Percentiles rank a stretch among this genome's conserved stretches.
Conservation (phyloP, 1,284 basidiomycete species). For the Trichosporon sp. region DNA sequence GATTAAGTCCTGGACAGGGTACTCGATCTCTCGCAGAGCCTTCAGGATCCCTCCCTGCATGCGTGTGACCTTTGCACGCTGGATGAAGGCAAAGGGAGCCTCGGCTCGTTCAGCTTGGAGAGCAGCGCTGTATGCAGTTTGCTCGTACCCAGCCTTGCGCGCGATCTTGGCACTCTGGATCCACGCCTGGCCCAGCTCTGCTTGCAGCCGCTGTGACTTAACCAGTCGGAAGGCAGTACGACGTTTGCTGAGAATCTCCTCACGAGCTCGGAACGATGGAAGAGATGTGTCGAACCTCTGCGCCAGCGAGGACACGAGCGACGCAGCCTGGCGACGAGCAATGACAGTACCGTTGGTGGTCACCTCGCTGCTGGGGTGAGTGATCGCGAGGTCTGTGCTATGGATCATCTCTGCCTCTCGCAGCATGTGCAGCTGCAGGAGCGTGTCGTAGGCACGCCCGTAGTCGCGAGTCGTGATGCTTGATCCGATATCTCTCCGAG, state of each 20-base stretch:
- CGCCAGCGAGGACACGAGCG: slow-evolving; percentile 30
- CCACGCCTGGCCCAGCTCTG: slow-evolving; percentile 79
- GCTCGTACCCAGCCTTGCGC: slow-evolving; percentile 87
- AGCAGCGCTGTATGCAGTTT: slow-evolving; percentile 94
- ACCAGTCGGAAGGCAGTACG: slow-evolving; percentile 70
- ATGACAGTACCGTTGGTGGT: slow-evolving; percentile 11
- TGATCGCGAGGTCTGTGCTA: slow-evolving; percentile 37
- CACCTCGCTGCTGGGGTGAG: slow-evolving; percentile 1
- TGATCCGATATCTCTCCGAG: slow-evolving; percentile 72
- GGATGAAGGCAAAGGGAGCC: slow-evolving; percentile 77
- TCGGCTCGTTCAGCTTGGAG: slow-evolving; percentile 79
- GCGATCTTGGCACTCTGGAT: slow-evolving; percentile 90
- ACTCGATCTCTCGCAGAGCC: slow-evolving; percentile 73
- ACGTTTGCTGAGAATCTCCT: slow-evolving; percentile 84
- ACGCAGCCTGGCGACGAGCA: slow-evolving; percentile 12
- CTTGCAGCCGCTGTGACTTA: slow-evolving; percentile 39
- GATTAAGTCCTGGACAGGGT: slow-evolving; percentile 12
- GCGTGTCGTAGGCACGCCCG: slow-evolving; percentile 77
- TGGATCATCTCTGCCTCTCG: slow-evolving; percentile 83
- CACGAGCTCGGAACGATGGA: slow-evolving; percentile 86
- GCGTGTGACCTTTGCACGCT: slow-evolving; percentile 82
- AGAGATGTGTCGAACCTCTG: slow-evolving; percentile 56
- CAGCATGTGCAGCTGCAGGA: slow-evolving; percentile 79
- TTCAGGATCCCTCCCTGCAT: slow-evolving; percentile 75
- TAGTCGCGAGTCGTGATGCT: slow-evolving; percentile 80